These are phyloP conservation scores for Cylindricascospora bacillispora DNA, from an alignment of 1,139 yeast species.

Conservation along the genomic window DNA sequence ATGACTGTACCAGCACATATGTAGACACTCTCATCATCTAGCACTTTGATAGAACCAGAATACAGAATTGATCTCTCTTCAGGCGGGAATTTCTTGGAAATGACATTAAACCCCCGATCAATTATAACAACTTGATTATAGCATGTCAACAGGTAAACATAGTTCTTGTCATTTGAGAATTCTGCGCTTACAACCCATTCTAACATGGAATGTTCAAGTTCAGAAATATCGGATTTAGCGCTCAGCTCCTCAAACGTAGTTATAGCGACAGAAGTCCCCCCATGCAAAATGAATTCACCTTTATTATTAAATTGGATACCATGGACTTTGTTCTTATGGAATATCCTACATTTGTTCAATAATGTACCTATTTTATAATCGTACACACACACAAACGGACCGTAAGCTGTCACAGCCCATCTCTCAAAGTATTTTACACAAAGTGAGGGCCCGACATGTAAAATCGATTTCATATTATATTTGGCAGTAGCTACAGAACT, in stretches of 20 bases:
- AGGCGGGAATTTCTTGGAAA: slow-evolving; percentile 35
- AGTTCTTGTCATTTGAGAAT: slow-evolving; percentile 31
- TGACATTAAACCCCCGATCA: slow-evolving; percentile 25
- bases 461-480: slow-evolving; percentile 37
- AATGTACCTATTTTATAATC: slow-evolving; percentile 32
- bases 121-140: slow-evolving; percentile 58
- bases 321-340: slow-evolving; percentile 67
- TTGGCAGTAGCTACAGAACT: not conserved
- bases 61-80: slow-evolving; percentile 75
- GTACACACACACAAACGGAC: slow-evolving; percentile 52
- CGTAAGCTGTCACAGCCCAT: slow-evolving; percentile 43
- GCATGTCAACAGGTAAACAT: slow-evolving; percentile 53
- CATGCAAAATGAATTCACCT: slow-evolving; percentile 41
- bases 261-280: slow-evolving; percentile 55
- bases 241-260: slow-evolving; percentile 26
- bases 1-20: slow-evolving; percentile 89
- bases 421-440: slow-evolving; percentile 37
- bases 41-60: slow-evolving; percentile 60
- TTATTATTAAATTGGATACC: slow-evolving; percentile 38
- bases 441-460: slow-evolving; percentile 69
- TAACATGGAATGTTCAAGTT: slow-evolving; percentile 38
- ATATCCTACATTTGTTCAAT: slow-evolving; percentile 35
- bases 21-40: slow-evolving; percentile 32
- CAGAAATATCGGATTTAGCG: slow-evolving; percentile 9
- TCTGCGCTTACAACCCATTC: slow-evolving; percentile 70